A percentile compares a stretch with the other conserved stretches of the same genome.
These are phyloP conservation scores for Zelonia costaricensis DNA, from an alignment of 208 protist species.

Conservation along the genomic window DNA sequence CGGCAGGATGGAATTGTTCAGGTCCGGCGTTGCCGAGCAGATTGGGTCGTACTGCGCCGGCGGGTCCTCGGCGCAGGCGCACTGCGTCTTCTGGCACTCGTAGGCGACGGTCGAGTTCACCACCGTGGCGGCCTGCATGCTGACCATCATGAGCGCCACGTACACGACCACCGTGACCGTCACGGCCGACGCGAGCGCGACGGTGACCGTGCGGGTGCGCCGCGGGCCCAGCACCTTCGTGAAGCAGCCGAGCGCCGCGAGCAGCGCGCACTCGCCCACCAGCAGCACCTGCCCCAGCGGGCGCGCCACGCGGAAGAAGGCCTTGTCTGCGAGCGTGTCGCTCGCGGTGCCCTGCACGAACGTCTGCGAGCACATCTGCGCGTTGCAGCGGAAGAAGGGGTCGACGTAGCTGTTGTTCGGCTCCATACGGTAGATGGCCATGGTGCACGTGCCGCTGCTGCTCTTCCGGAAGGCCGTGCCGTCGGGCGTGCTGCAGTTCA, in stretches of 20 bases:
- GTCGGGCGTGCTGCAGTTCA: slow-evolving; percentile 71
- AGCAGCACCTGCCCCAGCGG: slow-evolving; percentile 44
- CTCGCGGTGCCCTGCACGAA: slow-evolving; percentile 15
- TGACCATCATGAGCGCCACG: slow-evolving; percentile 60
- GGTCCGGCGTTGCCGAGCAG: slow-evolving; percentile 51
- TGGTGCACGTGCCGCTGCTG: slow-evolving; percentile 39
- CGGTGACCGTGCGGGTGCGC: slow-evolving; percentile 36
- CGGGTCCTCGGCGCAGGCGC: slow-evolving; percentile 70
- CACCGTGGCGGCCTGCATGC: slow-evolving; percentile 37
- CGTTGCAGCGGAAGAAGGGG: slow-evolving; percentile 76
- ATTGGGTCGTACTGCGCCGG: slow-evolving; percentile 56
- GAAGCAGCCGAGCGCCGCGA: slow-evolving; percentile 52
- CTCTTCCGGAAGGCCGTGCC: slow-evolving; percentile 37
- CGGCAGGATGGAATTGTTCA: slow-evolving; percentile 61
- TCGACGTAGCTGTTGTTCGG: slow-evolving; percentile 61
- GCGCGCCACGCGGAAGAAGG: slow-evolving; percentile 36
- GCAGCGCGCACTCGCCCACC: slow-evolving; percentile 43
- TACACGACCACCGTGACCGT: slow-evolving; percentile 46
- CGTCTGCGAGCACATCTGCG: slow-evolving; percentile 51
- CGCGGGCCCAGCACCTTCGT: slow-evolving; percentile 34
- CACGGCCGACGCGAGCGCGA: slow-evolving; percentile 33
- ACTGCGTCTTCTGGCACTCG: slow-evolving; percentile 63
- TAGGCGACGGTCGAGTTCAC: slow-evolving; percentile 40
- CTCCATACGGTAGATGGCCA: slow-evolving; percentile 82
- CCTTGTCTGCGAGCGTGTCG: slow-evolving; percentile 9